Conservation (phyloP, 2,329 filamentous ascomycete genomes). For the Parafenestella ontariensis region DNA sequence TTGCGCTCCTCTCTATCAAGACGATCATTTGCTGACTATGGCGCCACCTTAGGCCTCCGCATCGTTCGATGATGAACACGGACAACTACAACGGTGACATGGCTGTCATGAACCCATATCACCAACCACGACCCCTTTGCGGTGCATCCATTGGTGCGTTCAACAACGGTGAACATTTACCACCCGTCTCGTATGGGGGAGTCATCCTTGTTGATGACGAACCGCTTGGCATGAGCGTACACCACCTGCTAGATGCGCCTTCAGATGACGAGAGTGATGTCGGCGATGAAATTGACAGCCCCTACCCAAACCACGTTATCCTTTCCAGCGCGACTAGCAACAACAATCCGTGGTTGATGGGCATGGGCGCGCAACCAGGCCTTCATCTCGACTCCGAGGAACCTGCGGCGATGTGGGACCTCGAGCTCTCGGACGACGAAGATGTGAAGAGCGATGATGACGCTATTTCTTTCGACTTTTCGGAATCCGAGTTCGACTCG, state of each 20-base stretch:
- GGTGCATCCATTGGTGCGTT: slow-evolving; percentile 94
- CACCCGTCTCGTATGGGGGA: slow-evolving; percentile 89
- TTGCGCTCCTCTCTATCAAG: background rate
- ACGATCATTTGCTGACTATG: background rate
- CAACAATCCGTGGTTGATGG: slow-evolving; percentile 45
- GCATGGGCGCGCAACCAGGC: slow-evolving; percentile 46
- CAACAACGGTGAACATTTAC: slow-evolving; percentile 81
- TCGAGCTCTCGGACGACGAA: slow-evolving; percentile 63
- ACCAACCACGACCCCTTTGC: slow-evolving; percentile 79
- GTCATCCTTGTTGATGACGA: slow-evolving; percentile 84
- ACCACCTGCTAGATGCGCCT: slow-evolving; percentile 85
- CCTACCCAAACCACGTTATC: slow-evolving; percentile 34
- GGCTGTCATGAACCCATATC: slow-evolving; percentile 70
- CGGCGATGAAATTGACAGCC: slow-evolving; percentile 45
- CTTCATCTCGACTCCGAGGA: slow-evolving; percentile 40
- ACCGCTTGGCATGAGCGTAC: slow-evolving; percentile 92
- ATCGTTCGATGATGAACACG: slow-evolving; percentile 51
- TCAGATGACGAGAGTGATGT: slow-evolving; percentile 60
- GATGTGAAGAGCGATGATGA: slow-evolving; percentile 53
- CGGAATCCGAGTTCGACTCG: slow-evolving; percentile 62
- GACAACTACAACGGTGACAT: slow-evolving; percentile 47
- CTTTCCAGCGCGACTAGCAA: slow-evolving; percentile 54
- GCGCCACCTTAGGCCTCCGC: slow-evolving; percentile 28
- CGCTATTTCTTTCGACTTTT: slow-evolving; percentile 55
- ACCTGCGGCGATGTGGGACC: slow-evolving; percentile 43